Evolutionary conservation across 371 early-diverging fungal genomes (phyloP).

Genomic region (Cladochytrium tenue): DNA sequence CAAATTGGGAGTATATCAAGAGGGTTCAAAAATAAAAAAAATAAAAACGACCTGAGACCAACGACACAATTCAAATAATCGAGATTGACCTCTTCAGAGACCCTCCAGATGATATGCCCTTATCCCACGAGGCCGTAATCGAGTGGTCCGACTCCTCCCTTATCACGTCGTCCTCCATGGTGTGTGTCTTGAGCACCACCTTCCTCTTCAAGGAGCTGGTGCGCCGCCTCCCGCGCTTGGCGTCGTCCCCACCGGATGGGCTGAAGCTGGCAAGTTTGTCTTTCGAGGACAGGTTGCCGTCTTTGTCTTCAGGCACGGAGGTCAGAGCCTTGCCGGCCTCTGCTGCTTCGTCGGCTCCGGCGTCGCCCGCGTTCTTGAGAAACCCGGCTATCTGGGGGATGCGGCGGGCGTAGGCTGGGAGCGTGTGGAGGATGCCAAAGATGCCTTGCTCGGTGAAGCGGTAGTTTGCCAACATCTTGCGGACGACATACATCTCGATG

Average conservation of each 20-base stretch:
- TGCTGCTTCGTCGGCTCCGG: background rate
- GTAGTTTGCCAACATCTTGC: slow-evolving; percentile 8
- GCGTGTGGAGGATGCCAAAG: slow-evolving; percentile 6
- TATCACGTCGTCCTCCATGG: slow-evolving; percentile 31
- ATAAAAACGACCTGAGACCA: too few species aligned
- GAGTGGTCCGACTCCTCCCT: slow-evolving; percentile 70
- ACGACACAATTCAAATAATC: too few species aligned
- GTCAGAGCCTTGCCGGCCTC: slow-evolving; percentile 11
- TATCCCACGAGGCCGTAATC: slow-evolving; percentile 16
- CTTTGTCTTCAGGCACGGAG: slow-evolving; percentile 23
- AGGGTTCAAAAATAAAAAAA: too few species aligned
- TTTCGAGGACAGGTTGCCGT: slow-evolving; percentile 40
- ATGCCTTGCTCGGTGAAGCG: slow-evolving; percentile 20
- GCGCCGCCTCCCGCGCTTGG: slow-evolving; percentile 15
- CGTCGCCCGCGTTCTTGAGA: slow-evolving; percentile 1
- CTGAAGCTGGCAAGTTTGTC: slow-evolving; percentile 11
- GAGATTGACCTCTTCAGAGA: too few species aligned
- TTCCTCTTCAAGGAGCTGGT: background rate
- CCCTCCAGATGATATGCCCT: too few species aligned
- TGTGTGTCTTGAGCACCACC: background rate
- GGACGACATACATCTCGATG: slow-evolving; percentile 1
- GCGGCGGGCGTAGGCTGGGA: slow-evolving; percentile 9
- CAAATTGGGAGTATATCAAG: too few species aligned
- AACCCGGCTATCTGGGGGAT: slow-evolving; percentile 13
- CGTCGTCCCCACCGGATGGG: background rate